Base-by-base conservation (phyloP, 768 basidiomycete species). In the Phlebiopsis gigantea region DNA sequence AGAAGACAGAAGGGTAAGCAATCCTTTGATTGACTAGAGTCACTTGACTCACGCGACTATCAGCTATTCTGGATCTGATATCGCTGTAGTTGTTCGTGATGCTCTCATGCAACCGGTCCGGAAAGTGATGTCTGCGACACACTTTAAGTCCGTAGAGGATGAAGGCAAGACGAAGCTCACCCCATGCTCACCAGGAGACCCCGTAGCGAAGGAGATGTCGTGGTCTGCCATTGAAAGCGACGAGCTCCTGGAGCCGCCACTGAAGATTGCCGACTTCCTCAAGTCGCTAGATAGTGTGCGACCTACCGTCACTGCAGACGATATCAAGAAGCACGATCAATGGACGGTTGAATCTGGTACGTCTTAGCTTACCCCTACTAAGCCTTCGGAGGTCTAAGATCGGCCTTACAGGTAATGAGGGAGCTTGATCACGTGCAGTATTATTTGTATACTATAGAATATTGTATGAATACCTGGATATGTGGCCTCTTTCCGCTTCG, bases 21-120 rank as follows among this genome's bases (percentile, higher is more conserved):
- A 24, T 30, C 12, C 39, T 45, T 4, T 8, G 14, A 17, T 30
- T 42, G 5, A 43, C 4, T 28, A 5, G 5, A 1, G 47, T 46
- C 19, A 28, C 3, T 28, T 53, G 22, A 48, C 21, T 26, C 9
- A 30, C 24, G n/a, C n/a, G 2, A 21, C 14, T 4, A n/a, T 50
- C 61, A 84, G 84, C 0, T 97, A 91, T 69, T 93, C 94, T 28
- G 96, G 96, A 7, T 94, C 92, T 7, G 96, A 98, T 73, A 93
- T 99, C 51, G 84, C 95, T 1, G 88, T 95, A 61, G 78, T 96
- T 51, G 96, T 98, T 24, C 87, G 94, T 56, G 96, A 98, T 66
- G 95, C 96, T 0, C 80, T 99, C 61, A 99, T 98, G 96, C 95
- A 98, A 68, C 96, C 96, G 1, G 91, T 99, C 14, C 85, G 96